Percentiles rank a stretch among this genome's conserved stretches.
These are phyloP conservation scores for Bimuria novae-zelandiae DNA, from an alignment of 2,329 filamentous ascomycete genomes.

Conservation along the genomic window DNA sequence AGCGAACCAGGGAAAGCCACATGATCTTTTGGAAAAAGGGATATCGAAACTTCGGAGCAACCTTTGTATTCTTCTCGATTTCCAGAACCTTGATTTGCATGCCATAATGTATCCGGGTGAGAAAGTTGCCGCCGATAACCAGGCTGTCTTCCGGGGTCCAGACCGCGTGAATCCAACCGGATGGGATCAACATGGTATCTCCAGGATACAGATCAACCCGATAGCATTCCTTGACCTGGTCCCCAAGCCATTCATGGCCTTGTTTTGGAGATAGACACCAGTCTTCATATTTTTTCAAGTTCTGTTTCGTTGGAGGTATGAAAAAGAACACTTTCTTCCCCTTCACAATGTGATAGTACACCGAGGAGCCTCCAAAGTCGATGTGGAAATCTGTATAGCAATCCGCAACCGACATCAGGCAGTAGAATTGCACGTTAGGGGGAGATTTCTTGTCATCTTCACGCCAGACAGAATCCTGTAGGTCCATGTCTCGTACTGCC, in stretches of 20 bases:
- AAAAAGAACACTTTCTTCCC: conserved; percentile 74
- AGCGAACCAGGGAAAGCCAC: conserved; percentile 69
- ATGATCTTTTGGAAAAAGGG: conserved; percentile 72
- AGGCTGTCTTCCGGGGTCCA: conserved; percentile 72
- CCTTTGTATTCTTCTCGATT: conserved; percentile 70
- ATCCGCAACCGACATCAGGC: conserved; percentile 72
- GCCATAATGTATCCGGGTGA: conserved; percentile 67
- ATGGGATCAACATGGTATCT: conserved; percentile 72
- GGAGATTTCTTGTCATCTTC: conserved; percentile 60
- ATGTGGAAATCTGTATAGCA: conserved; percentile 75
- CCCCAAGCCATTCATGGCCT: conserved; percentile 67
- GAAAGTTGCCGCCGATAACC: conserved; percentile 72
- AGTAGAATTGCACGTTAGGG: conserved; percentile 70
- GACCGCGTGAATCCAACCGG: conserved; percentile 73
- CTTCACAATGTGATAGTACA: conserved; percentile 72
- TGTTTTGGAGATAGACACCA: conserved; percentile 71
- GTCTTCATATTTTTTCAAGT: conserved; percentile 72
- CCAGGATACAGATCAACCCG: conserved; percentile 68
- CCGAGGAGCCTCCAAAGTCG: conserved; percentile 72
- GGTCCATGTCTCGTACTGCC: conserved; percentile 66
- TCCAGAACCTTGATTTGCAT: conserved; percentile 70
- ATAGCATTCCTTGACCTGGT: conserved; percentile 69
- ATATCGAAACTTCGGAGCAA: conserved; percentile 68
- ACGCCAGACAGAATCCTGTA: conserved; percentile 61
- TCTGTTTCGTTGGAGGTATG: conserved; percentile 69